Base-by-base conservation (phyloP, 2,329 filamentous ascomycete genomes). In the Neurospora crassa region DNA sequence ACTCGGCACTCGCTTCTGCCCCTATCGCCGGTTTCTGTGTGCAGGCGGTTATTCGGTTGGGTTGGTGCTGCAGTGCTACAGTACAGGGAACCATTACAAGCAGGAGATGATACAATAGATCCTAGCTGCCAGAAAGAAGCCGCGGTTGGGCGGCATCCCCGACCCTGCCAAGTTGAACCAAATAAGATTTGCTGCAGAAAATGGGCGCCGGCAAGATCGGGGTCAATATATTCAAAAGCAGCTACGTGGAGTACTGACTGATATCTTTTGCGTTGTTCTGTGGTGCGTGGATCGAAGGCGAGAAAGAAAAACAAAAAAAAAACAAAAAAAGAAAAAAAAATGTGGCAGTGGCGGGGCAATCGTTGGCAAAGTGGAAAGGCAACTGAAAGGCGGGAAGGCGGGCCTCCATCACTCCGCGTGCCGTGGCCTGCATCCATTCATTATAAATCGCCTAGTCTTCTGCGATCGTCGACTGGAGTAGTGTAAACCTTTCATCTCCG, bases 1-100 rank as follows among this genome's bases (percentile, higher is more conserved):
- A 59, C 68, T 69, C 68, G 68, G 68, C 68, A 59, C 68, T 69
- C 68, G 42, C 68, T 43, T 69, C 68, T 63, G 53, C 24, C 53
- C 53, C 53, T 63, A 63, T 10, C 24, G 16, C 53, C 53, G 53
- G 24, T 63, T 63, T 63, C 53, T 63, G 24, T 59, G 53, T 45
- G 43, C 40, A 40, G 53, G 24, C 20, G 47, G 24, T 59, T 59
- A 12, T 59, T 59, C 24, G 16, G 53, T 63, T 63, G 53, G 24
- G 53, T 63, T 63, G 53, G 24, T 63, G 53, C 53, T 63, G 53
- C 53, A 63, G 29, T 63, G 53, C 29, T 63, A 63, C 53, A 37
- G 53, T 63, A 63, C 53, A 63, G 53, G 53, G 53, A 63, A 37
- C 53, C 53, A 63, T n/a, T 29, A 37, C 34, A 37, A 34, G 29